Conservation (phyloP, 2,329 filamentous ascomycete species). For the Fusarium decemcellulare region DNA sequence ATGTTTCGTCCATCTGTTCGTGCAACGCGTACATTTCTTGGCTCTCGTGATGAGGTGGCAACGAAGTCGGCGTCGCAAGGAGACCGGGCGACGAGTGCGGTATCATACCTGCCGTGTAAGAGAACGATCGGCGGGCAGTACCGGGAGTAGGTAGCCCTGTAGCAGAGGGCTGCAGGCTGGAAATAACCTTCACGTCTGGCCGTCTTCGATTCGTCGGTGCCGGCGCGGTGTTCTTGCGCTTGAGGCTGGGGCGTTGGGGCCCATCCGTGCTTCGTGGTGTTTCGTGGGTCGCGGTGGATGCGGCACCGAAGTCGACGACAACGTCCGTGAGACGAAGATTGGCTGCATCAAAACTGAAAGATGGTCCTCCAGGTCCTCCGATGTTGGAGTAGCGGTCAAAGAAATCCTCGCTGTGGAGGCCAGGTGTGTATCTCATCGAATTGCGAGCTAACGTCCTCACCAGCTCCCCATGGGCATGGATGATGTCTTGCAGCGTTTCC, state of each 20-base stretch:
- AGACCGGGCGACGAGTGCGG: constrained; percentile 57
- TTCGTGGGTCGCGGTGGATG: constrained; percentile 66
- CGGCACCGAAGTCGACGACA: constrained; percentile 70
- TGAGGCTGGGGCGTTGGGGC: constrained; percentile 58
- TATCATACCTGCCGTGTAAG: constrained; percentile 49
- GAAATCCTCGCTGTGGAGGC: constrained; percentile 90
- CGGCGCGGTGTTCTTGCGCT: constrained; percentile 63
- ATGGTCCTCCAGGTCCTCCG: constrained; percentile 70
- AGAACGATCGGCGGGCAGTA: constrained; percentile 57
- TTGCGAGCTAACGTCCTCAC: constrained; percentile 79
- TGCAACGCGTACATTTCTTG: constrained; percentile 52
- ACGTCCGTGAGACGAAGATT: constrained; percentile 81
- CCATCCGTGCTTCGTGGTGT: constrained; percentile 54
- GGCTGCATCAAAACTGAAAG: constrained; percentile 78
- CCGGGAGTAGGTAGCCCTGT: constrained; percentile 49
- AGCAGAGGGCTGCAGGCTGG: constrained; percentile 46
- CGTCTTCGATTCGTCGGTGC: constrained; percentile 55
- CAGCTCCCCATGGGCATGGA: constrained; percentile 84
- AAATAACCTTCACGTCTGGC: constrained; percentile 54
- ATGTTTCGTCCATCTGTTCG: constrained; percentile 52
- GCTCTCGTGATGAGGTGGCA: constrained; percentile 53
- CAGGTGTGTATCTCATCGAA: constrained; percentile 78
- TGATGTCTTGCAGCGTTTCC: constrained; percentile 83
- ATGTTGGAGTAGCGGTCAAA: constrained; percentile 82
- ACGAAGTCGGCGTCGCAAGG: constrained; percentile 55